phyloP scores from a whole-genome alignment of 257 asterid species.

The Solanum bulbocastanum region DNA sequence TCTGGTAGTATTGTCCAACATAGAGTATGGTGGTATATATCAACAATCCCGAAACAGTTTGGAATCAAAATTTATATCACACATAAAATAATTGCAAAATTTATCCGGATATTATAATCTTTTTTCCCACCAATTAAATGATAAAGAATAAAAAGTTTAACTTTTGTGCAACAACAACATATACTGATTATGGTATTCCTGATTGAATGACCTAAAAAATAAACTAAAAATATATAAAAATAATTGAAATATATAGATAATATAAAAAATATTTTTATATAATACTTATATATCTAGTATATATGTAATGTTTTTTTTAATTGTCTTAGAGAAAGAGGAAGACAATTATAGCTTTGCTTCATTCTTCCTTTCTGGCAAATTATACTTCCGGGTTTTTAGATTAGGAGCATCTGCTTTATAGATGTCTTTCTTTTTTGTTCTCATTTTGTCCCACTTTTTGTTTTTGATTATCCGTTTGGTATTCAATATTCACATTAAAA shows the following conservation, averaged over 20 bases:
- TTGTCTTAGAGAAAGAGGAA: slow-evolving; percentile 2
- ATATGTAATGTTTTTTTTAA: neutral
- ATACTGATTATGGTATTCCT: neutral
- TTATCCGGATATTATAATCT: neutral
- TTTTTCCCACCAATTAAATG: neutral
- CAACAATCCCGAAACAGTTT: neutral
- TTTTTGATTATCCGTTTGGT: neutral
- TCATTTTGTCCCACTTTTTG: neutral
- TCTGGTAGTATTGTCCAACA: neutral
- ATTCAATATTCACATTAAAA: neutral
- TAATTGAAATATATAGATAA: neutral
- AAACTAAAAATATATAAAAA: neutral
- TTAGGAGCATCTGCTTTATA: slow-evolving; percentile 7
- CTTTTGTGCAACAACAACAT: neutral
- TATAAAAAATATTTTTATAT: neutral
- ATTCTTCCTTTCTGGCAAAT: slow-evolving; percentile 9
- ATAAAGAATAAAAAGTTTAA: neutral
- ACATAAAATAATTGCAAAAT: neutral
- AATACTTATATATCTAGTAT: no score
- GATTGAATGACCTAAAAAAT: neutral
- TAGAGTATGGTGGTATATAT: neutral
- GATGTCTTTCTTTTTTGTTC: neutral
- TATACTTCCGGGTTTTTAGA: slow-evolving; percentile 5
- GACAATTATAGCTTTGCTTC: neutral
- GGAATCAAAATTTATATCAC: neutral